A percentile compares a stretch with the other conserved stretches of the same genome.
Conservation (phyloP, 1,284 basidiomycete genomes). For the Thelephora terrestris region DNA sequence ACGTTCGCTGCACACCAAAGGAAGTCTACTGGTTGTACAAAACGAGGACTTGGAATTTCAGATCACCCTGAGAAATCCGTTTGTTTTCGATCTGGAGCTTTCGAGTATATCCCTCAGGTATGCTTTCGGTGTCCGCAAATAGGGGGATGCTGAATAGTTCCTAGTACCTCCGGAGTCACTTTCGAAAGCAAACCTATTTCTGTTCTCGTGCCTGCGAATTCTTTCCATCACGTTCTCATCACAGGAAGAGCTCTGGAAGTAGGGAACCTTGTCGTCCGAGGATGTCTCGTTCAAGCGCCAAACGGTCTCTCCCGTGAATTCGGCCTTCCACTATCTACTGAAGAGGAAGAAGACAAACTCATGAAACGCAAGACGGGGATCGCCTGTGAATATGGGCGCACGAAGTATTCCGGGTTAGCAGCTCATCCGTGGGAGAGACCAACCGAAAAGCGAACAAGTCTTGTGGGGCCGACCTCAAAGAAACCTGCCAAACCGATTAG, state of each 20-base stretch:
- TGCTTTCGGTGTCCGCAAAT: conserved; percentile 9
- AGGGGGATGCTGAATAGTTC: neutral
- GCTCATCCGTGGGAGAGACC: conserved; percentile 47
- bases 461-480: conserved; percentile 8
- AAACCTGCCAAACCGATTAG: conserved; percentile 19
- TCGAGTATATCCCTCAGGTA: conserved; percentile 76
- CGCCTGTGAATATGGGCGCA: conserved; percentile 55
- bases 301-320: conserved; percentile 70
- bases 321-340: conserved; percentile 64
- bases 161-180: conserved; percentile 73
- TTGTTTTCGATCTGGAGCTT: conserved; percentile 83
- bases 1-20: conserved; percentile 30
- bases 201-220: conserved; percentile 61
- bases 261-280: conserved; percentile 66
- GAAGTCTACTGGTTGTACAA: conserved; percentile 63
- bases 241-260: conserved; percentile 55
- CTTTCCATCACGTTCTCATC: conserved; percentile 67
- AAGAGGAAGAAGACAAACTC: conserved; percentile 58
- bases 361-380: conserved; percentile 46
- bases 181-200: conserved; percentile 57
- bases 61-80: conserved; percentile 84
- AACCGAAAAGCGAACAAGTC: conserved; percentile 28
- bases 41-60: conserved; percentile 77
- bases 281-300: conserved; percentile 68
- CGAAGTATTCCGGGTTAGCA: conserved; percentile 63